Evolutionary conservation across 805 yeast species (phyloP).

Genomic region (Saturnispora dispora): DNA sequence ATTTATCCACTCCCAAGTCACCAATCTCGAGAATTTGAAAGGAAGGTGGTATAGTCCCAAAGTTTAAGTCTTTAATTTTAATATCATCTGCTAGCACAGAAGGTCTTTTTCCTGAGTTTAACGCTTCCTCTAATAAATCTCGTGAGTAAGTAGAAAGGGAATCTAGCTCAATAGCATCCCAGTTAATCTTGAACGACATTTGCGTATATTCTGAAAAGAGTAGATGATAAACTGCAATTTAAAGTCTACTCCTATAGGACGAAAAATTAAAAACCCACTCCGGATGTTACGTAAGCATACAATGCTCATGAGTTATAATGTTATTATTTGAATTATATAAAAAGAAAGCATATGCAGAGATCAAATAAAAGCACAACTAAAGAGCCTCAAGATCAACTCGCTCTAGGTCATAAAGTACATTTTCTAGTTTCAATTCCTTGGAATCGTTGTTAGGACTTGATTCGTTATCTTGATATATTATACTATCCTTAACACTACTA

Average conservation of each 20-base stretch:
- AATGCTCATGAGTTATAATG: neutral
- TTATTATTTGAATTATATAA: neutral
- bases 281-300: neutral
- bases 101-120: constrained; percentile 66
- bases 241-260: neutral
- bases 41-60: constrained; percentile 66
- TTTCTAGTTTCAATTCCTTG: constrained; percentile 1
- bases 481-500: constrained; percentile 3
- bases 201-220: too few relatives aligned
- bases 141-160: constrained; percentile 53
- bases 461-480: constrained; percentile 6
- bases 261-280: neutral
- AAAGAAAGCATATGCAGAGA: neutral
- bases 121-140: constrained; percentile 58
- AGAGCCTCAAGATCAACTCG: constrained; percentile 1
- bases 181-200: constrained; percentile 74
- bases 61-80: constrained; percentile 55
- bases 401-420: constrained; percentile 9
- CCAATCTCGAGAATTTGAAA: constrained; percentile 79
- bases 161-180: constrained; percentile 65
- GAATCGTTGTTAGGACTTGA: neutral
- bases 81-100: constrained; percentile 62
- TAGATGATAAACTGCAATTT: neutral
- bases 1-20: constrained; percentile 65
- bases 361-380: neutral